Conservation (phyloP, 148 eudicot genomes). For the Talinum fruticosum region DNA sequence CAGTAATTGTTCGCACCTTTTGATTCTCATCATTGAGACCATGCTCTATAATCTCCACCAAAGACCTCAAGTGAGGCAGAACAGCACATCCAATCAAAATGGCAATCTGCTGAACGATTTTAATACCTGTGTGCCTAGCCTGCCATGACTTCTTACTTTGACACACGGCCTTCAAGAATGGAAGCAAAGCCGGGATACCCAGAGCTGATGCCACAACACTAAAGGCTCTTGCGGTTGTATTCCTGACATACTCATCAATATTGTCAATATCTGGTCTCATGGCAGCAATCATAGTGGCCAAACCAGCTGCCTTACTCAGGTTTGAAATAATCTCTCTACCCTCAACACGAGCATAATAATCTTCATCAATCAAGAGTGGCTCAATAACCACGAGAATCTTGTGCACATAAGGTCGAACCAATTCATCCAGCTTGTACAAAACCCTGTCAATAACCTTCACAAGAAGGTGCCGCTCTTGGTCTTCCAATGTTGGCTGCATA, state of each 20-base stretch:
- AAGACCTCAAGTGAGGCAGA: slow-evolving; percentile 87
- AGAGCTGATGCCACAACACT: slow-evolving; percentile 98
- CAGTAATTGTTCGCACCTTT: slow-evolving; percentile 94
- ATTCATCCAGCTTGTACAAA: slow-evolving; percentile 84
- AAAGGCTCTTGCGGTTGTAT: slow-evolving; percentile 98
- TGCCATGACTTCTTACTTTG: slow-evolving; percentile 99
- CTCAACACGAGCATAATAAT: slow-evolving; percentile 96
- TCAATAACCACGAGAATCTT: slow-evolving; percentile 95
- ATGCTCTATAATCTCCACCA: slow-evolving; percentile 94
- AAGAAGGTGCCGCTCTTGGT: slow-evolving; percentile 92
- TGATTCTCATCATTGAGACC: slow-evolving; percentile 97
- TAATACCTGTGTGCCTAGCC: slow-evolving; percentile 97
- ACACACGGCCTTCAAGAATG: slow-evolving; percentile 95
- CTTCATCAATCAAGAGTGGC: slow-evolving; percentile 90
- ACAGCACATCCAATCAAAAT: slow-evolving; percentile 96
- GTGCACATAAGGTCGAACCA: slow-evolving; percentile 94
- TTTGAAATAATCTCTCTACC: slow-evolving; percentile 95
- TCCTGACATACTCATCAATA: slow-evolving; percentile 93
- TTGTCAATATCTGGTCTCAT: slow-evolving; percentile 99
- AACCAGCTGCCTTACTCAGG: slow-evolving; percentile 95
- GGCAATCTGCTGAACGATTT: slow-evolving; percentile 97
- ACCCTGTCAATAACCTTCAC: slow-evolving; percentile 97
- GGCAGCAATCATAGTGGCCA: slow-evolving; percentile 99
- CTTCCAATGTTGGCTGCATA: slow-evolving; percentile 96
- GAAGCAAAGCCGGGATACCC: slow-evolving; percentile 92